Evolutionary conservation across 1,284 basidiomycete genomes (phyloP).

Genomic region (Macrocystidia cucumis): DNA sequence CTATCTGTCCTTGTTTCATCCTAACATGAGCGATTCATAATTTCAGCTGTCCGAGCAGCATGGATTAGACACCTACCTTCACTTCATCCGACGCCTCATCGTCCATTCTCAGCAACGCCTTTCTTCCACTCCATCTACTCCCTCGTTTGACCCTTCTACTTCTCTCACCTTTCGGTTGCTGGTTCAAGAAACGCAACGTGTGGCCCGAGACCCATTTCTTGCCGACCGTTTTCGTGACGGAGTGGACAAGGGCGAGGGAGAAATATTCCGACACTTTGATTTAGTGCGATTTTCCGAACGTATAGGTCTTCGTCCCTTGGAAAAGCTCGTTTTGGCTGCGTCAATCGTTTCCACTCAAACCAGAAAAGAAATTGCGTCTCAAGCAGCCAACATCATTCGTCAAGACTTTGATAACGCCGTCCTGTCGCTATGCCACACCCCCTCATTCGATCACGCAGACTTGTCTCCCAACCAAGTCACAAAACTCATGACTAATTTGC

Average conservation of each 20-base stretch:
- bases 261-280: slow-evolving; percentile 75
- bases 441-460: slow-evolving; percentile 75
- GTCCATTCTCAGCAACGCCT: slow-evolving; percentile 74
- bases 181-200: slow-evolving; percentile 80
- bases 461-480: slow-evolving; percentile 66
- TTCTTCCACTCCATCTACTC: slow-evolving; percentile 43
- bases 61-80: slow-evolving; percentile 90
- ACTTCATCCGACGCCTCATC: slow-evolving; percentile 91
- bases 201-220: slow-evolving; percentile 80
- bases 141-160: slow-evolving; percentile 61
- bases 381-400: slow-evolving; percentile 62
- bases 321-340: slow-evolving; percentile 68
- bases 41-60: slow-evolving; percentile 86
- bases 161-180: slow-evolving; percentile 75
- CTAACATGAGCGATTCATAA: slow-evolving; percentile 10
- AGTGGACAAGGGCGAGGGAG: slow-evolving; percentile 77
- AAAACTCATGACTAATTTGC: slow-evolving; percentile 73
- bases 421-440: slow-evolving; percentile 63
- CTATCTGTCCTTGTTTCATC: slow-evolving; percentile 13
- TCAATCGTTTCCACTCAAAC: slow-evolving; percentile 65
- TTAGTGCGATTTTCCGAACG: slow-evolving; percentile 72
- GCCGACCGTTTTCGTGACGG: slow-evolving; percentile 83
- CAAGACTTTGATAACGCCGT: slow-evolving; percentile 72
- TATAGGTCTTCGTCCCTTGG: slow-evolving; percentile 70
- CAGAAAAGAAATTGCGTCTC: slow-evolving; percentile 62